Conservation (phyloP, 1,139 yeast genomes). For the Yamadazyma dushanensis region DNA sequence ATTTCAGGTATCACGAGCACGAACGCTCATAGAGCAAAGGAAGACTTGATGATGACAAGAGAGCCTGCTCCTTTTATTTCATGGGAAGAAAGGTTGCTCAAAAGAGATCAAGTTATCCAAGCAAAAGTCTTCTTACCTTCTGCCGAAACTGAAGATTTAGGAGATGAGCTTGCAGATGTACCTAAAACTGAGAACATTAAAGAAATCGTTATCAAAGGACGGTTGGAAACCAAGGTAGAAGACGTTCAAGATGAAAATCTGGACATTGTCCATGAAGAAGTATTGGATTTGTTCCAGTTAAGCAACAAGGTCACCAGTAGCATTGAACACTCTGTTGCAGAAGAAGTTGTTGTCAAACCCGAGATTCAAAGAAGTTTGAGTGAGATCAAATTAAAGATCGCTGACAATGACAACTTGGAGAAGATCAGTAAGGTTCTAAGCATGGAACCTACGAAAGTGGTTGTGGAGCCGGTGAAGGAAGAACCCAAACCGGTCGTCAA, state of each 20-base stretch:
- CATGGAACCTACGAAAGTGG: conserved; percentile 3
- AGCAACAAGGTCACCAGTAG: conserved; percentile 13
- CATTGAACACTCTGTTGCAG: conserved; percentile 15
- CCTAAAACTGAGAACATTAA: conserved; percentile 4
- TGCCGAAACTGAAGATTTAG: conserved; percentile 10
- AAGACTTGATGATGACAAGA: conserved; percentile 38
- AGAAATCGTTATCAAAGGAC: conserved; percentile 2
- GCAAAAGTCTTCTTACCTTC: conserved; percentile 23
- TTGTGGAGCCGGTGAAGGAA: conserved; percentile 4
- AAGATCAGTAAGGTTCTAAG: conserved; percentile 8
- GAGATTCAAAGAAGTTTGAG: conserved; percentile 16
- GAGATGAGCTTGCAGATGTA: conserved; percentile 4
- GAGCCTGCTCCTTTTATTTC: conserved; percentile 34
- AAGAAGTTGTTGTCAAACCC: conserved; percentile 15
- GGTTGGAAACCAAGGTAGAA: not conserved
- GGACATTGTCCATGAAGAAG: conserved; percentile 4
- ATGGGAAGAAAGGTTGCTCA: conserved; percentile 37
- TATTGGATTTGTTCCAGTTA: conserved; percentile 16
- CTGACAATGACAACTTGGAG: conserved; percentile 8
- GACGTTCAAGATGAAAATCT: conserved; percentile 1
- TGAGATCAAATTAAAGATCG: conserved; percentile 14
- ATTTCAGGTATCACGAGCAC: conserved; percentile 42
- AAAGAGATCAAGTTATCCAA: conserved; percentile 31
- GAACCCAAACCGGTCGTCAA: conserved; percentile 28
- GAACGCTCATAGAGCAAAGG: conserved; percentile 39